These are phyloP conservation scores for Chytriomyces sp. DNA, from an alignment of 192 early-diverging fungal species.

Conservation along the genomic window DNA sequence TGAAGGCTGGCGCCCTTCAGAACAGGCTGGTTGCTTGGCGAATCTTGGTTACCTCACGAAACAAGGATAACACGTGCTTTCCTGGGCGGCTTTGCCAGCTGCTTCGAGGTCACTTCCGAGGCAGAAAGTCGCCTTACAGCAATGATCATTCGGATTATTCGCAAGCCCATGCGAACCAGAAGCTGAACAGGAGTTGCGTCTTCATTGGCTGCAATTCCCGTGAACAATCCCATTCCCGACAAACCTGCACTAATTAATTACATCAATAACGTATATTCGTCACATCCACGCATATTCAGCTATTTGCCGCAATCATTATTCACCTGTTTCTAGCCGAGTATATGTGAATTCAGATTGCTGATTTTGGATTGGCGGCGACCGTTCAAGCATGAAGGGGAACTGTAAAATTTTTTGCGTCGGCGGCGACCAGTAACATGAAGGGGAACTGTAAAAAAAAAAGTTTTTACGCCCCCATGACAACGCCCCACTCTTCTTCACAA, in stretches of 20 bases:
- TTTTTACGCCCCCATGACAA: too few relatives aligned
- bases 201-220: not conserved
- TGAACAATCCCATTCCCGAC: too few relatives aligned
- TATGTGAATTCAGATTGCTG: conserved; percentile 88
- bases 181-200: conserved; percentile 37
- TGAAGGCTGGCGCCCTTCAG: conserved; percentile 36
- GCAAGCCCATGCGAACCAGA: conserved; percentile 59
- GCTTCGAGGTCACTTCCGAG: conserved; percentile 62
- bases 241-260: not conserved
- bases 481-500: too few relatives aligned
- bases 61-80: not conserved
- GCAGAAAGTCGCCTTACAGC: conserved; percentile 59
- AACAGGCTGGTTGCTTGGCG: conserved; percentile 49
- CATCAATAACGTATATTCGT: too few relatives aligned
- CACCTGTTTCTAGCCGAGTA: conserved; percentile 82
- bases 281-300: too few relatives aligned
- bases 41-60: conserved; percentile 39
- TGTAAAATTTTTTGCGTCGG: too few relatives aligned
- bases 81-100: conserved; percentile 90
- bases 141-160: conserved; percentile 60
- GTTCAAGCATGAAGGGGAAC: conserved; percentile 74
- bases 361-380: conserved; percentile 94
- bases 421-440: too few relatives aligned
- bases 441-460: too few relatives aligned
- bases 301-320: conserved; percentile 78